Evolutionary conservation across 1,284 basidiomycete genomes (phyloP), one percentile per base, ranked within the genome.

Genomic region (Gomphus sp.): DNA sequence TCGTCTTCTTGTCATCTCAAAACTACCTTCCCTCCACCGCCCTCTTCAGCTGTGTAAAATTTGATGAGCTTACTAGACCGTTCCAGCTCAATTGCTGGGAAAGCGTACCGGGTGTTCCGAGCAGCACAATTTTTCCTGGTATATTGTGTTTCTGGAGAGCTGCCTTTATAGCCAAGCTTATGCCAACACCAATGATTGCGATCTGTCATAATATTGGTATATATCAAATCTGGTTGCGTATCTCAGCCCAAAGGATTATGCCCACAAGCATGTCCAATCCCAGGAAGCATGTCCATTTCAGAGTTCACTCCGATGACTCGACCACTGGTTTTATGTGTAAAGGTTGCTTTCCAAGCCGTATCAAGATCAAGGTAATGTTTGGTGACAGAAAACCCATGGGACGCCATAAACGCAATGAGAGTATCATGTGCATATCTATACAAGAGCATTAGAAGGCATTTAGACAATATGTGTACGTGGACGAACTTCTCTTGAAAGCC

Each of bases 301-400:
- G 87, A 84, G 68, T 90, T 91, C 56, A 90, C 73, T 3, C 86
- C 89, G 55, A 89, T 75, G 18, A 80, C 80, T 56, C 80, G 78
- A 34, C 86, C 85, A 51, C 80, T 80, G 56, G 69, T 73, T 28
- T 81, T 80, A 63, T 82, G 76, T 10, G 73, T 74, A 69, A 81
- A 92, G 59, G 83, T 81, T 0, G 89, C 91, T 59, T 77, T 73
- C 81, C 88, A 93, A 2, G 90, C 91, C 4, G 91, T 93, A 34
- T 80, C 71, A n/a, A 90, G 75, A 11, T 77, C 78, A 44, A 84
- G 75, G 64, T 87, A 83, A 63, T 82, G 78, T 53, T 71, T 73
- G 8, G 80, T 83, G 33, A 90, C 82, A 18, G 71, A 68, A 68
- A 87, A 91, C 4, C 83, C 82, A 58, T 86, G 76, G 47, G 71